Base-by-base conservation (phyloP, 2,329 filamentous ascomycete species). In the Microsporum canis region DNA sequence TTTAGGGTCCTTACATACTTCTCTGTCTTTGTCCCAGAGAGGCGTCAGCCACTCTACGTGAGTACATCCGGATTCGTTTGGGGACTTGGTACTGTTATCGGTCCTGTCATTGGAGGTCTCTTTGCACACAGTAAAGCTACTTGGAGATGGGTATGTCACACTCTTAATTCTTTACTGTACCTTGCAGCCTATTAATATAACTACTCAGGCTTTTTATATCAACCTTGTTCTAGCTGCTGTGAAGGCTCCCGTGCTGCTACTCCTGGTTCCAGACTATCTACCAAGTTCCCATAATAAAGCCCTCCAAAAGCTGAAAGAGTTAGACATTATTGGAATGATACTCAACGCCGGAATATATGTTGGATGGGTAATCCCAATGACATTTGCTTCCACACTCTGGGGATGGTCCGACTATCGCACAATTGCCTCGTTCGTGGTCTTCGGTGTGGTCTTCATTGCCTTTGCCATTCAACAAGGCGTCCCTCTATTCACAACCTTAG, bases 351-450 rank as follows among this genome's bases (percentile, higher is more conserved):
- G 71, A 0, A 71, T 72, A 29, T 73, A 76, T 47, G 66, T 73
- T 1, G 68, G 69, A 7, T 65, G 78, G 51, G 70, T 79, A 31
- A 73, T 84, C 68, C 78, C 75, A 4, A 74, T 83, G 62, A 74
- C 72, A 57, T 80, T 82, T 57, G 80, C 79, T 6, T 81, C 81
- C 1, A 68, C 70, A 0, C 45, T 75, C 3, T 84, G 77, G 61
- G 65, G 71, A 0, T 84, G 82, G 80, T 66, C 71, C 45, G 74
- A 71, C 5, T 72, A 72, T 0, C 68, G 73, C 0, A 73, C 76
- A 12, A 80, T 84, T 57, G 73, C 73, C 1, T 71, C 78, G 4
- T 81, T 80, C 65, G 71, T 79, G 14, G 68, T 79, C 0, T 78
- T 77, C 14, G 78, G 71, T 1, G 70, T 79, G 0, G 66, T 79